Percentiles rank a stretch among this genome's conserved stretches.
Conservation (phyloP, 129 eudicot species). For the Deinandra increscens region DNA sequence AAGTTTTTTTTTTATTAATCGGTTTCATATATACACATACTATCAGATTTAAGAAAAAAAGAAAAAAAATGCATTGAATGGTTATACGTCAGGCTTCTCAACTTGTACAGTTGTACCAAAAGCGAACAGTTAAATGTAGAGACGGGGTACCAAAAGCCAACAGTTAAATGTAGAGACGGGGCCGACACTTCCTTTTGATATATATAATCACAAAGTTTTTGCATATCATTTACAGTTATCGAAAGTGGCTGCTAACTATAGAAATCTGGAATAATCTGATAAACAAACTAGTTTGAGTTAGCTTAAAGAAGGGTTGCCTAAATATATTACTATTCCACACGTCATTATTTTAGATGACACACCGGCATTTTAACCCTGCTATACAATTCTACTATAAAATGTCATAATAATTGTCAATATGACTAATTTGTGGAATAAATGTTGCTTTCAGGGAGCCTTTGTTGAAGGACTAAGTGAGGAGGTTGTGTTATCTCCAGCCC, state of each 20-base stretch:
- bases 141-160: too few species aligned
- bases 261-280: constrained; percentile 7
- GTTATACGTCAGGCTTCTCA: too few species aligned
- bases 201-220: background rate
- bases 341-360: background rate
- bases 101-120: too few species aligned
- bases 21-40: too few species aligned
- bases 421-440: constrained; percentile 24
- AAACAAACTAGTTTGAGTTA: constrained; percentile 7
- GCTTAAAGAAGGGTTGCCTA: constrained; percentile 10
- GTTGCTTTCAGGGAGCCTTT: constrained; percentile 73
- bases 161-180: too few species aligned
- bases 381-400: constrained; percentile 10
- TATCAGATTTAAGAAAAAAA: too few species aligned
- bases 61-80: too few species aligned
- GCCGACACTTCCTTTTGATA: too few species aligned
- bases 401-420: background rate
- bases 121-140: too few species aligned
- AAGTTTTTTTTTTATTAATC: too few species aligned
- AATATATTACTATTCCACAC: background rate
- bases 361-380: constrained; percentile 13
- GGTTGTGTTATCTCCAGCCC: constrained; percentile 95
- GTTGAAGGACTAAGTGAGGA: constrained; percentile 97
- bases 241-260: background rate
- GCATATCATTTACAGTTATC: background rate